Conservation (phyloP, 805 yeast species). For the Sugiyamaella qingdaonensis region DNA sequence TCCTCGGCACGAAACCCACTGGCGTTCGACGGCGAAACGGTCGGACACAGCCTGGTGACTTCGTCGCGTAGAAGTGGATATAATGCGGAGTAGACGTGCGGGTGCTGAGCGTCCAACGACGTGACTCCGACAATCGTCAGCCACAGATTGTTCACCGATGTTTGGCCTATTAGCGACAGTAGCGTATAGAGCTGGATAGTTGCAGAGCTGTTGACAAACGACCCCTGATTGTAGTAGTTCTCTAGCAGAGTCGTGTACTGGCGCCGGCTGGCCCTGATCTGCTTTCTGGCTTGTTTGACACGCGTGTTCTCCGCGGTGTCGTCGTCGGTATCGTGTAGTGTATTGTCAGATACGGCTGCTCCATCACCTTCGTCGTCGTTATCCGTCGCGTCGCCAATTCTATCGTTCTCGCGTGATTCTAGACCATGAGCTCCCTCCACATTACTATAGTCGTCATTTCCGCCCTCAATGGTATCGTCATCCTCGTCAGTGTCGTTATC, state of each 20-base stretch:
- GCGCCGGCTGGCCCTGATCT: slow-evolving; percentile 15
- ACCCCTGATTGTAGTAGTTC: slow-evolving; percentile 78
- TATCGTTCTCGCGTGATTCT: too few species aligned
- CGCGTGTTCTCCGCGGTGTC: not conserved
- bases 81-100: slow-evolving; percentile 62
- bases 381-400: not conserved
- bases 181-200: slow-evolving; percentile 79
- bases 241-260: slow-evolving; percentile 52
- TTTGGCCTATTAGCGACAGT: slow-evolving; percentile 77
- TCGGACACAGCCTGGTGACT: slow-evolving; percentile 59
- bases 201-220: slow-evolving; percentile 67
- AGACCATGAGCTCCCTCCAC: slow-evolving; percentile 1
- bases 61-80: slow-evolving; percentile 79
- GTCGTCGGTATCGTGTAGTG: not conserved
- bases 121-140: slow-evolving; percentile 83
- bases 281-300: slow-evolving; percentile 10
- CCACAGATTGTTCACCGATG: slow-evolving; percentile 70
- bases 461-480: slow-evolving; percentile 8
- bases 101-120: slow-evolving; percentile 67
- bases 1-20: slow-evolving; percentile 22
- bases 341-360: slow-evolving; percentile 3
- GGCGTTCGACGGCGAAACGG: slow-evolving; percentile 12
- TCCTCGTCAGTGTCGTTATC: slow-evolving; percentile 25
- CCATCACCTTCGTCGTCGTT: slow-evolving; percentile 24
- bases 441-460: slow-evolving; percentile 18